Base-by-base conservation (phyloP, 73 alveolate species). In the Symbiodinium pilosum region DNA sequence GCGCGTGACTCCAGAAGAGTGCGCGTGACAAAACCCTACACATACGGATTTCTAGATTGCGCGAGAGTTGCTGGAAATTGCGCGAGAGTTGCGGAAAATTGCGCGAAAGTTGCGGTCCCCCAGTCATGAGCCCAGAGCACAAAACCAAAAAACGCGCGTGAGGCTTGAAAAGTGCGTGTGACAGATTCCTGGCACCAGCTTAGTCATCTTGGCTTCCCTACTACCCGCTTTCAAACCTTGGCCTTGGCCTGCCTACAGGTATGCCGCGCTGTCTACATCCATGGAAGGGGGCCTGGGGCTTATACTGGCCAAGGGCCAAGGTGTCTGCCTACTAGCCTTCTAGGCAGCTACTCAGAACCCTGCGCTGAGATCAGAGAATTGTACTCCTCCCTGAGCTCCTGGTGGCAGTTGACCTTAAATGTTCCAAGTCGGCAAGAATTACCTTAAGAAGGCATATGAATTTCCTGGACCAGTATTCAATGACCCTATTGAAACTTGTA, bases 61-160 rank as follows among this genome's bases (percentile, higher is more conserved):
- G 77, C 77, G 38, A 2, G 77, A 64, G 77, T 64, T 64, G 77
- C 77, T 32, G 77, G 77, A 6, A 64, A 64, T 64, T 64, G 77
- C 77, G 77, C 77, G 77, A 16, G 77, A 64, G 77, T 64, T 64
- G 77, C 77, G 77, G 77, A 36, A 64, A 64, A 64, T 64, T 64
- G 77, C 77, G 77, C 77, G 77, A 3, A 28, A 64, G 77, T 64
- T 64, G 77, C 77, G 41, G 20, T 20, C 0, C 30, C 30, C 30
- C 32, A 26, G 1, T 26, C 77, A 0, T 16, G 30, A 32, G 38
- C 38, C 7, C 39, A 64, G 41, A 12, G 38, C 77, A 3, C 32
- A 64, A 64, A 64, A 64, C 77, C 32, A 64, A 64, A 64, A 64
- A 64, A 11, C 77, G 77, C 32, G 5, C 36, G 77, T 64, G 77